Evolutionary conservation across 2,329 filamentous ascomycete species (phyloP), one percentile per base, ranked within the genome.

Genomic region (Kalmusia sp.): DNA sequence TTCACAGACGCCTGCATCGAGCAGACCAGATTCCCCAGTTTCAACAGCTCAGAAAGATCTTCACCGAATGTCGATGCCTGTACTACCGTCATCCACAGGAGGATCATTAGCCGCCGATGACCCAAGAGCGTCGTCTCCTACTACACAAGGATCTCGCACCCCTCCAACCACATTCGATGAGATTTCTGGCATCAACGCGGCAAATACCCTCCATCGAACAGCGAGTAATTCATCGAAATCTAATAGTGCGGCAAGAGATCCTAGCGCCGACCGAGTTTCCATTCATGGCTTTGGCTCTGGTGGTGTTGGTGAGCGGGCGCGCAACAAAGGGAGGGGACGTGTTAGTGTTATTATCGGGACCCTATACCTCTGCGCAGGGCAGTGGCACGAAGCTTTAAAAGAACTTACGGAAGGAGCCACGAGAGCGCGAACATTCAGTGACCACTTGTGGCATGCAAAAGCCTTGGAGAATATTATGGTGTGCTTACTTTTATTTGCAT

Each of bases 371-470:
- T 90, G 93, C 73, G 90, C 92, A 48, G 95, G 95, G 22, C 86
- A 92, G 57, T 97, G 95, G 92, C 85, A 82, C 41, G 93, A 98
- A 76, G 93, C 93, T 6, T 74, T 98, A 39, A 89, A 86, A 70
- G 91, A 96, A 69, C 83, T 97, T 19, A 81, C 86, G 8, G 93
- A 97, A 55, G 91, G 89, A 49, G 92, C 90, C 2, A 84, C 84
- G 8, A 86, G 88, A 62, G 89, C 92, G 14, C 89, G 91, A 64
- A 87, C 86, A 31, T 84, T 90, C 53, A 93, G 92, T 64, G 95
- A 99, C 74, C 91, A 96, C 74, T 74, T 98, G n/a, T 99, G 95
- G 93, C 92, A 97, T 76, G 95, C 91, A 15, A 98, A 98, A 75
- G 93, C 92, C 1, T 80, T 99, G 17, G 96, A 99, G 70, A 87